A percentile compares a stretch with the other conserved stretches of the same genome.
phyloP scores from a whole-genome alignment of 495 filamentous ascomycete genomes.

The Oidiodendron maius region DNA sequence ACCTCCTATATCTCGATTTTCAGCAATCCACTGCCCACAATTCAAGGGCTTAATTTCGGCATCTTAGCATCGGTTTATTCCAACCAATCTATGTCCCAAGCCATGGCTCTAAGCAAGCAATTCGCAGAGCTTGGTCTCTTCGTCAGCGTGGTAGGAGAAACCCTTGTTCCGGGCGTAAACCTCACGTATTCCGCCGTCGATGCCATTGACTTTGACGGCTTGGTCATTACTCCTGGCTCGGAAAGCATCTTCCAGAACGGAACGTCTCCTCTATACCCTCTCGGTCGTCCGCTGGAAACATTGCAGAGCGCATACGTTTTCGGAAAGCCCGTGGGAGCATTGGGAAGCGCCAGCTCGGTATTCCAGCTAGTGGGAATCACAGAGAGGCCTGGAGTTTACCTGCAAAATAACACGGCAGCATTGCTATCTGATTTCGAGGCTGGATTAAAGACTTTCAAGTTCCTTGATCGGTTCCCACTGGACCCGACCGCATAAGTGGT shows the following conservation, averaged over 20 bases:
- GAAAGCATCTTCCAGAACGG: slow-evolving; percentile 43
- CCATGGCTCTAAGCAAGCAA: slow-evolving; percentile 35
- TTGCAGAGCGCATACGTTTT: slow-evolving; percentile 60
- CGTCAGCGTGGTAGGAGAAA: slow-evolving; percentile 59
- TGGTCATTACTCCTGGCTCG: slow-evolving; percentile 56
- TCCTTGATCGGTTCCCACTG: slow-evolving; percentile 50
- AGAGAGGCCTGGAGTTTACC: slow-evolving; percentile 47
- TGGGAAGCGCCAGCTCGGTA: slow-evolving; percentile 42
- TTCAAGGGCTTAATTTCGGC: slow-evolving; percentile 63
- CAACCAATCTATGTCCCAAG: slow-evolving; percentile 32
- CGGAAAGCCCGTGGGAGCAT: slow-evolving; percentile 65
- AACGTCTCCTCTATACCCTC: slow-evolving; percentile 51
- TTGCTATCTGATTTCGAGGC: slow-evolving; percentile 46
- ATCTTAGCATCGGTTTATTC: slow-evolving; percentile 41
- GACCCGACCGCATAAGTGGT: too few species aligned
- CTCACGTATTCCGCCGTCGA: slow-evolving; percentile 68
- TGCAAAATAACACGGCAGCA: slow-evolving; percentile 23
- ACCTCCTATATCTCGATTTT: slow-evolving; percentile 60
- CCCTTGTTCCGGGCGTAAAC: slow-evolving; percentile 47
- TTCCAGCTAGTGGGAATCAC: slow-evolving; percentile 38
- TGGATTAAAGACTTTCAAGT: slow-evolving; percentile 63
- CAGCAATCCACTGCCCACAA: slow-evolving; percentile 45
- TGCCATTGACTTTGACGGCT: slow-evolving; percentile 65
- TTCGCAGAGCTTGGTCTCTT: slow-evolving; percentile 45
- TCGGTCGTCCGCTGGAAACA: slow-evolving; percentile 58